Evolutionary conservation across 108 stramenopile genomes (phyloP).

Genomic region (Nitzschia palea): DNA sequence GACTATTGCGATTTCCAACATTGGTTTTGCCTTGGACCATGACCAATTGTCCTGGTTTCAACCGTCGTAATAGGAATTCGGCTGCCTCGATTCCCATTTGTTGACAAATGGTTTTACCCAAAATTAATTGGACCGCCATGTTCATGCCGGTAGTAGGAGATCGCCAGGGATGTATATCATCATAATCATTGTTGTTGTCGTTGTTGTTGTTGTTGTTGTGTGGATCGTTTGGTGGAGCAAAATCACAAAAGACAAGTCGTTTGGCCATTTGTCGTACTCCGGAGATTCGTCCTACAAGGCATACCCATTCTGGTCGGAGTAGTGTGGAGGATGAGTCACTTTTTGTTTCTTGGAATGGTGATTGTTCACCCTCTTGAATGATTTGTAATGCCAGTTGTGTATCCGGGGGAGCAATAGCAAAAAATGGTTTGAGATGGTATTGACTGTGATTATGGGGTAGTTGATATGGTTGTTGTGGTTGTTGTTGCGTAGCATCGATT

Average conservation of each 20-base stretch:
- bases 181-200: not conserved
- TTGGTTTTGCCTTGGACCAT: slow-evolving; percentile 35
- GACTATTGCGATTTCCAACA: slow-evolving; percentile 15
- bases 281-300: slow-evolving; percentile 30
- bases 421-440: slow-evolving; percentile 16
- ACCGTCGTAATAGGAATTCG: not conserved
- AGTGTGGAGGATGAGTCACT: not conserved
- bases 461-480: no score
- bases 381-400: not conserved
- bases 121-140: slow-evolving; percentile 46
- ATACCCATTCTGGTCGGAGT: slow-evolving; percentile 7
- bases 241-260: slow-evolving; percentile 37
- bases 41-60: slow-evolving; percentile 29
- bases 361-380: not conserved
- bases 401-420: slow-evolving; percentile 20
- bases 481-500: no score
- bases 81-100: slow-evolving; percentile 10
- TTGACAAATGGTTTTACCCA: slow-evolving; percentile 37
- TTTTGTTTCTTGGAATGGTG: not conserved
- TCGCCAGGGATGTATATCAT: slow-evolving; percentile 28
- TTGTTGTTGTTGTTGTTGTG: not conserved
- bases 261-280: slow-evolving; percentile 38
- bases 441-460: no score
- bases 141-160: slow-evolving; percentile 18
- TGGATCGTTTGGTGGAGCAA: slow-evolving; percentile 27